phyloP scores from a whole-genome alignment of 805 yeast species.

The Candida oleophila region DNA sequence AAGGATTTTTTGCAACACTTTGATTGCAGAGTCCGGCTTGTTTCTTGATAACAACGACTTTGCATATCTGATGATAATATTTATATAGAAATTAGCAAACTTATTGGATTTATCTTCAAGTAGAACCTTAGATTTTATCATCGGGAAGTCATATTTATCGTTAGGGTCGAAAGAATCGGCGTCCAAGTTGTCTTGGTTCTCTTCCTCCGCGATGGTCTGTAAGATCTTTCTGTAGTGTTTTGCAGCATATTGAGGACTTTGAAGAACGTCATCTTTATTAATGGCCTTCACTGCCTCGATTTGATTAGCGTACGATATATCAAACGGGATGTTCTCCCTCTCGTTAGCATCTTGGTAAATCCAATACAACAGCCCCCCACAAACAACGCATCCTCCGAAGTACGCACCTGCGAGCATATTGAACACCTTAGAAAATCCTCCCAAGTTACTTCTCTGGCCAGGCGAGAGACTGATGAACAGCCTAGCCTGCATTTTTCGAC shows the following conservation, averaged over 20 bases:
- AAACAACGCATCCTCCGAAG: constrained; percentile 39
- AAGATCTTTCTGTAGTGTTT: constrained; percentile 39
- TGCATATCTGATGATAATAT: constrained; percentile 40
- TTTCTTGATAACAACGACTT: constrained; percentile 42
- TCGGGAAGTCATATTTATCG: constrained; percentile 31
- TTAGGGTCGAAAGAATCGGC: constrained; percentile 23
- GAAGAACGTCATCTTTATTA: constrained; percentile 42
- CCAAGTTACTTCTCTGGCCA: constrained; percentile 15
- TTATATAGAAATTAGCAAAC: constrained; percentile 43
- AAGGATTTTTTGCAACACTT: constrained; percentile 27
- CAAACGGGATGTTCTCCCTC: constrained; percentile 41
- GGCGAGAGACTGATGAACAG: constrained; percentile 15
- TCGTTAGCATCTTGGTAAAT: constrained; percentile 38
- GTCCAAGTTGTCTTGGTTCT: constrained; percentile 15
- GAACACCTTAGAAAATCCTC: constrained; percentile 30
- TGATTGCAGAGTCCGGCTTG: constrained; percentile 27
- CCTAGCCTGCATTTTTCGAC: not conserved
- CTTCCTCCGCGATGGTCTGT: constrained; percentile 20
- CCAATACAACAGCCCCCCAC: constrained; percentile 37
- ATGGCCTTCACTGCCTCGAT: constrained; percentile 40
- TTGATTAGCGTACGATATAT: constrained; percentile 31
- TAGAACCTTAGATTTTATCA: constrained; percentile 29
- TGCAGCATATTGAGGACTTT: constrained; percentile 41
- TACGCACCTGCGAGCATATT: constrained; percentile 44
- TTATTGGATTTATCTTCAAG: constrained; percentile 25